Base-by-base conservation (phyloP, 1,139 yeast species). In the Candida sojae region DNA sequence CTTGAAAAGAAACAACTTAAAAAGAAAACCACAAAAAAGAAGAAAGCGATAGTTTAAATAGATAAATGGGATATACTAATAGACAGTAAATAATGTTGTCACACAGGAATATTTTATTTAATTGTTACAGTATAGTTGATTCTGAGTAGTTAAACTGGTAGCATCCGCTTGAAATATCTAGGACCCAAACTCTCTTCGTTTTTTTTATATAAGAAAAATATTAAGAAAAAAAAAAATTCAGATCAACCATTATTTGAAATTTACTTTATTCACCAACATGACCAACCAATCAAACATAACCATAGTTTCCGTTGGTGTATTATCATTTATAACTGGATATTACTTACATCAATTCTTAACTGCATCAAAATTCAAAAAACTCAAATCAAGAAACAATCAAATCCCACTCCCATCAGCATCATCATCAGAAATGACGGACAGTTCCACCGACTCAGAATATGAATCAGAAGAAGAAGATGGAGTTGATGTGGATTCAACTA, bases 401-500 rank as follows among this genome's bases (percentile, higher is more conserved):
- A 6, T 25, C 12, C 23, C n/a, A 30, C 30, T 39, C 8, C 28
- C 42, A 41, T 31, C 44, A 23, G 10, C 49, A 9, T 30, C 50
- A 30, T 43, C 45, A 21, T 43, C 46, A 25, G 46, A 38, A 32
- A 38, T 39, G 30, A 43, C 46, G 10, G 43, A 32, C 6, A 31
- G 29, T 23, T 31, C 43, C 13, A 21, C 43, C 2, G 43, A 44
- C 6, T 46, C 47, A 29, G 38, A 49, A 28, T 46, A 46, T 10
- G 35, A 46, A 1, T 51, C 49, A n/a, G 50, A 48, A 10, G 49
- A 38, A 5, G 71, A 80, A 37, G 82, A 80, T 37, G 86, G 79
- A 4, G 53, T 61, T 53, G 81, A 67, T 68, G 75, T 85, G 42
- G 79, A 85, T 56, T 84, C 90, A 1, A 64, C 69, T 0, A 67